Conservation (phyloP, 2,329 filamentous ascomycete species). For the Aspergillus alliaceus region DNA sequence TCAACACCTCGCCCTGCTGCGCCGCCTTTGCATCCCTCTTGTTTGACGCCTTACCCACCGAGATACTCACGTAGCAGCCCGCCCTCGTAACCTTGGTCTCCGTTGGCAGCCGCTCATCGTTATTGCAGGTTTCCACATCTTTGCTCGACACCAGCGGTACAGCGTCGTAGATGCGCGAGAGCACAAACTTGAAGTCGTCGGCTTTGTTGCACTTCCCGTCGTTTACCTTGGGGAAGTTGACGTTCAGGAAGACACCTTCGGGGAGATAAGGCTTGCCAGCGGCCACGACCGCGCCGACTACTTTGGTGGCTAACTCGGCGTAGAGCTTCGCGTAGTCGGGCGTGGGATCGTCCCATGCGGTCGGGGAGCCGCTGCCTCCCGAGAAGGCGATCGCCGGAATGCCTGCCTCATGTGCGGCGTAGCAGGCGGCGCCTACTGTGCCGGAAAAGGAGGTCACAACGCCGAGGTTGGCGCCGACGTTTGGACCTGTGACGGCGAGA, state of each 20-base stretch:
- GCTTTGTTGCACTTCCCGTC: constrained; percentile 52
- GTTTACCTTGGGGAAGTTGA: constrained; percentile 62
- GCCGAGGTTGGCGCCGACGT: constrained; percentile 60
- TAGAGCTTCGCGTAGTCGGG: constrained; percentile 61
- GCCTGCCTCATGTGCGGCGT: constrained; percentile 53
- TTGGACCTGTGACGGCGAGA: constrained; percentile 66
- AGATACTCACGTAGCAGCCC: constrained; percentile 63
- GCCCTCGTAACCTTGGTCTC: constrained; percentile 56
- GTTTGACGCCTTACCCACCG: constrained; percentile 59
- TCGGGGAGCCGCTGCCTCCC: constrained; percentile 51
- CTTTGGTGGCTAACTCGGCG: constrained; percentile 59
- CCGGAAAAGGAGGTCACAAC: constrained; percentile 60
- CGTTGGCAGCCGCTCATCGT: constrained; percentile 53
- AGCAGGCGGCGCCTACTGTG: constrained; percentile 65
- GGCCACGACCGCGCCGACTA: constrained; percentile 57
- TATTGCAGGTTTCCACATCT: constrained; percentile 61
- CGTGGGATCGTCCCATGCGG: constrained; percentile 51
- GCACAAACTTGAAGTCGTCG: constrained; percentile 62
- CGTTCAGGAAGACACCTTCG: constrained; percentile 61
- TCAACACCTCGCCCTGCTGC: constrained; percentile 52
- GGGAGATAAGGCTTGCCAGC: constrained; percentile 65
- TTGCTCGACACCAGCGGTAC: constrained; percentile 32
- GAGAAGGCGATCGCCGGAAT: constrained; percentile 71
- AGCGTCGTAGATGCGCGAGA: constrained; percentile 59
- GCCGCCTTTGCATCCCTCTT: constrained; percentile 60